Evolutionary conservation across 108 stramenopile species (phyloP).

Genomic region (Skeletonema costatum): DNA sequence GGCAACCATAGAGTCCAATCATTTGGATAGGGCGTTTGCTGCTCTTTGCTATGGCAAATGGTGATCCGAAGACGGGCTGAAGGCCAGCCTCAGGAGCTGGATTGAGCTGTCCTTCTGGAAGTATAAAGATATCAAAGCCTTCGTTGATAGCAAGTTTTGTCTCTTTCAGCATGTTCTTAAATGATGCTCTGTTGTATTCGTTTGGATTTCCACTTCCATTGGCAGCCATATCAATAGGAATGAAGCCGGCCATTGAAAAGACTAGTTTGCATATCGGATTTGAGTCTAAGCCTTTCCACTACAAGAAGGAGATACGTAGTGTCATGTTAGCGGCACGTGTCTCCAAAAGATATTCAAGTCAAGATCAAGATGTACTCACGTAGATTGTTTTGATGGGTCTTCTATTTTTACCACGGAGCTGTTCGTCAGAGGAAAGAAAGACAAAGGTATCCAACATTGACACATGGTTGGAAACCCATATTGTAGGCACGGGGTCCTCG

Average conservation of each 20-base stretch:
- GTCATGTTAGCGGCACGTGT: background rate
- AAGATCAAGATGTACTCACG: conserved; percentile 38
- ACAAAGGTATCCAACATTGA: conserved; percentile 80
- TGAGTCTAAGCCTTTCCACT: conserved; percentile 86
- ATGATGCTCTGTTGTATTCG: conserved; percentile 70
- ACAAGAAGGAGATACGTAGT: background rate
- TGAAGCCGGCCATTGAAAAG: conserved; percentile 81
- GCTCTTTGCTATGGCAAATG: conserved; percentile 72
- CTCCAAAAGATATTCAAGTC: background rate
- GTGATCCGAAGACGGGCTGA: conserved; percentile 71
- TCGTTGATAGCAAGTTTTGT: conserved; percentile 72
- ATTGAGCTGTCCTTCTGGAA: conserved; percentile 89
- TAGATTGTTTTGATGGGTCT: conserved; percentile 86
- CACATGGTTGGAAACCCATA: conserved; percentile 85
- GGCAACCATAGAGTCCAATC: conserved; percentile 74
- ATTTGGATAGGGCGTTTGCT: conserved; percentile 75
- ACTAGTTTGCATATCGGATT: conserved; percentile 79
- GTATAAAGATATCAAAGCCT: conserved; percentile 83
- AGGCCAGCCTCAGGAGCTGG: conserved; percentile 74
- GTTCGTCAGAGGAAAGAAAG: conserved; percentile 62
- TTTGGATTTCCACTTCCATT: conserved; percentile 79
- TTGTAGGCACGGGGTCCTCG: conserved; percentile 52
- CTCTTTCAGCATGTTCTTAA: conserved; percentile 64
- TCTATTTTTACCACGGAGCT: conserved; percentile 62
- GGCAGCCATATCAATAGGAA: conserved; percentile 80